Evolutionary conservation across 2,329 filamentous ascomycete genomes (phyloP).

Genomic region (Alternaria sp.): DNA sequence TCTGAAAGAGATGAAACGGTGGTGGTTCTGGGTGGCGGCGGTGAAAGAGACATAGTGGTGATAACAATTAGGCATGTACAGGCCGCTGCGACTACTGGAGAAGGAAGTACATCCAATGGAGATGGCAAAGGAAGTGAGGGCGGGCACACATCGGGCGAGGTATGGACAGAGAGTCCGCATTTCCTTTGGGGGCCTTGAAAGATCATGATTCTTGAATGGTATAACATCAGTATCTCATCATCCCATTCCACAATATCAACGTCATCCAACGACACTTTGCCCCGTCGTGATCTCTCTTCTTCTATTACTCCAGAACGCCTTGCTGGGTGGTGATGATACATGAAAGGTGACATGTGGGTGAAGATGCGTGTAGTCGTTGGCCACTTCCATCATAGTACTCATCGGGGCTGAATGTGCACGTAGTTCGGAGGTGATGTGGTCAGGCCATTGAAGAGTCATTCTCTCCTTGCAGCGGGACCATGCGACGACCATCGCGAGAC

Average conservation of each 20-base stretch:
- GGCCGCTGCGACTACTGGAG: background rate
- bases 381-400: background rate
- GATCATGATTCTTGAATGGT: background rate
- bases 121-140: background rate
- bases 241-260: background rate
- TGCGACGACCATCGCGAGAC: no score
- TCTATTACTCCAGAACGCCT: conserved; percentile 6
- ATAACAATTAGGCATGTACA: background rate
- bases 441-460: background rate
- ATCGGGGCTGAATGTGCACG: background rate
- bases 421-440: background rate
- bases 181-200: background rate
- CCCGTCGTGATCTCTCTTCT: background rate
- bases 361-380: background rate
- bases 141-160: background rate
- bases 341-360: background rate
- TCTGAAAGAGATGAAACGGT: background rate
- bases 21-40: background rate
- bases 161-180: background rate
- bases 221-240: background rate
- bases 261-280: background rate
- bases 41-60: background rate
- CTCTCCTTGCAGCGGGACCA: background rate
- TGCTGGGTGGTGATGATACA: conserved; percentile 13
- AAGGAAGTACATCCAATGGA: background rate